Percentiles rank a stretch among this genome's conserved stretches.
Evolutionary conservation across 2,329 filamentous ascomycete genomes (phyloP).

Genomic region (Aspergillus novofumigatus): DNA sequence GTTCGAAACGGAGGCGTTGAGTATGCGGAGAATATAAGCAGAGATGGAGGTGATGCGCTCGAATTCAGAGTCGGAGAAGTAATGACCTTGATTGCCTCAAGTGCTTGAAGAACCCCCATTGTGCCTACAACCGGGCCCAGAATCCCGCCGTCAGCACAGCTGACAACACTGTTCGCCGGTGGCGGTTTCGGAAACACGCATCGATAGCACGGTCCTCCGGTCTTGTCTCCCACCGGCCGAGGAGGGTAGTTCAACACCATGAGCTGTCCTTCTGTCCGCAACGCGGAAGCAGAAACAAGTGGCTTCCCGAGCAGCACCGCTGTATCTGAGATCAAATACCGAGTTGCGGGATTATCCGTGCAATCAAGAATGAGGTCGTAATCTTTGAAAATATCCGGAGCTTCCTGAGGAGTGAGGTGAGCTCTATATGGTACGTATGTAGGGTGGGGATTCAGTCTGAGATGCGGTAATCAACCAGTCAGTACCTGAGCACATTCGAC

Average conservation of each 20-base stretch:
- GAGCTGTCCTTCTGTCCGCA: conserved; percentile 84
- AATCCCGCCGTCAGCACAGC: conserved; percentile 90
- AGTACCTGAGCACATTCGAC: neutral
- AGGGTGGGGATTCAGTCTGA: conserved; percentile 68
- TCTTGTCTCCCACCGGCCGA: conserved; percentile 50
- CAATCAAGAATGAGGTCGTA: conserved; percentile 92
- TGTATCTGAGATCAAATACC: conserved; percentile 88
- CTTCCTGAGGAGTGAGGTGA: conserved; percentile 66
- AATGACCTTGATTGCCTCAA: conserved; percentile 85
- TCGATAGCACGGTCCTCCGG: conserved; percentile 82
- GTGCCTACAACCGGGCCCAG: conserved; percentile 86
- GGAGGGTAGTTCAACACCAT: conserved; percentile 83
- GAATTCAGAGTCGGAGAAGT: conserved; percentile 34
- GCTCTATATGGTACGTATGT: conserved; percentile 59
- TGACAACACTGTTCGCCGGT: conserved; percentile 73
- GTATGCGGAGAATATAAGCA: conserved; percentile 44
- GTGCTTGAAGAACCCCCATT: conserved; percentile 89
- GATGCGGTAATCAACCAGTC: conserved; percentile 2
- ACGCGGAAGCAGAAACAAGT: conserved; percentile 82
- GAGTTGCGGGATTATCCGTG: conserved; percentile 85
- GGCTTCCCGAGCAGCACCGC: conserved; percentile 76
- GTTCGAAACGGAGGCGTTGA: conserved; percentile 59
- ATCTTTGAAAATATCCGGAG: conserved; percentile 58
- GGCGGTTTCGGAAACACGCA: conserved; percentile 89
- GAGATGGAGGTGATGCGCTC: conserved; percentile 27